Evolutionary conservation across 2,329 filamentous ascomycete genomes (phyloP), one percentile per base, ranked within the genome.

Genomic region (Stagonosporopsis vannaccii): DNA sequence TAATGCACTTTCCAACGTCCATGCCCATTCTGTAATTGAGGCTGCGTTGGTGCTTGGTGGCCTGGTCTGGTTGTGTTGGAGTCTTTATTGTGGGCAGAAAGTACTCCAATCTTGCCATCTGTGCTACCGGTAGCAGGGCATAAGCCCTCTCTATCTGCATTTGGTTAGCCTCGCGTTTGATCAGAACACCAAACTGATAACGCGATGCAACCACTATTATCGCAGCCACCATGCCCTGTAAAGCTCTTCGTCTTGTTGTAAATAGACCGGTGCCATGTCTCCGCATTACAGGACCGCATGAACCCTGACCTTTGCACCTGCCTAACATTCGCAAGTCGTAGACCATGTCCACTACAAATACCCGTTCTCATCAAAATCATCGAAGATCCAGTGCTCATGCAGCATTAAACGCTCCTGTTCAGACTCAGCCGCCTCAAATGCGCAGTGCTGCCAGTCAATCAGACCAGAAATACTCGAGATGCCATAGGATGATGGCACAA

Each of bases 391-490:
- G 58, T 72, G 66, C 58, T 66, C 58, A 13, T 4, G 30, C 25
- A 68, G 23, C 39, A 22, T 61, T 45, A 28, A 19, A 32, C 62
- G 48, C 47, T 68, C 67, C 20, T 65, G 57, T 11, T 66, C 54
- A 33, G 63, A 60, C 50, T 71, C 63, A 51, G 64, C 60, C 51
- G 55, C 57, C 32, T 66, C 62, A 43, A 73, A 60, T 25, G 68
- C 48, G 42, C 65, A 71, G 60, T 79, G 68, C 62, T 80, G 75
- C 78, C 76, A 80, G 60, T 80, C 77, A 25, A 80, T 77, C 1
- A 80, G 53, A 15, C 74, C 59, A 22, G 66, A 28, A n/a, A 42
- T 28, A 19, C 40, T 42, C n/a, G 15, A 28, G 23, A 25, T 28
- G 23, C 23, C 23, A 25, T 25, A 25, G 23, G 23, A 25, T 8